These are phyloP conservation scores for Phialophora expanda DNA, from an alignment of 2,329 filamentous ascomycete genomes.

Conservation along the genomic window DNA sequence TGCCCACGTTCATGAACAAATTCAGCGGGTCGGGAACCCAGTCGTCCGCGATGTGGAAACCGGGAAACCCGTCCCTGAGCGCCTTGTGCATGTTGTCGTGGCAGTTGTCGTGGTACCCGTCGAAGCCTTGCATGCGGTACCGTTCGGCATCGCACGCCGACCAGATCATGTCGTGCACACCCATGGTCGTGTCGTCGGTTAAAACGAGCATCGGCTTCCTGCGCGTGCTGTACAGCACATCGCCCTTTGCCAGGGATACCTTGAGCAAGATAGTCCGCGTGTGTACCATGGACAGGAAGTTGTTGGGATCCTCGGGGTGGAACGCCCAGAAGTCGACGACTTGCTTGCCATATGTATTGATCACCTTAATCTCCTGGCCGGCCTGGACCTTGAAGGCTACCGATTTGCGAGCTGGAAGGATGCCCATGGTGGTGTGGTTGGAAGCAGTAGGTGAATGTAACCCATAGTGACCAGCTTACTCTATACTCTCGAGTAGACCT, in stretches of 20 bases:
- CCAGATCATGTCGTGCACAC: constrained; percentile 50
- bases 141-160: constrained; percentile 49
- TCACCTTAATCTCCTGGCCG: constrained; percentile 52
- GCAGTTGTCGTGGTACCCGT: constrained; percentile 49
- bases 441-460: not conserved
- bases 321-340: constrained; percentile 59
- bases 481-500: not conserved
- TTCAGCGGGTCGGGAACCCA: constrained; percentile 50
- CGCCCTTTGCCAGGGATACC: constrained; percentile 42
- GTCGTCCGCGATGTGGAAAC: constrained; percentile 32
- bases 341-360: constrained; percentile 56
- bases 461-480: not conserved
- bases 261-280: constrained; percentile 45
- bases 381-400: constrained; percentile 48
- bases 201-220: constrained; percentile 48
- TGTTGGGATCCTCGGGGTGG: constrained; percentile 42
- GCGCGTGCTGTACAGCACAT: constrained; percentile 47
- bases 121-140: constrained; percentile 47
- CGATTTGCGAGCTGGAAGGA: constrained; percentile 52
- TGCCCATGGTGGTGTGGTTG: constrained; percentile 12
- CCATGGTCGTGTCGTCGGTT: constrained; percentile 47
- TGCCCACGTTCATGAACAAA: constrained; percentile 52
- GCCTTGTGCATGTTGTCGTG: constrained; percentile 48
- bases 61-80: constrained; percentile 38
- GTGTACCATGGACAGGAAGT: constrained; percentile 48